Conservation (phyloP, 805 yeast species). For the Scheffersomyces amazonensis region DNA sequence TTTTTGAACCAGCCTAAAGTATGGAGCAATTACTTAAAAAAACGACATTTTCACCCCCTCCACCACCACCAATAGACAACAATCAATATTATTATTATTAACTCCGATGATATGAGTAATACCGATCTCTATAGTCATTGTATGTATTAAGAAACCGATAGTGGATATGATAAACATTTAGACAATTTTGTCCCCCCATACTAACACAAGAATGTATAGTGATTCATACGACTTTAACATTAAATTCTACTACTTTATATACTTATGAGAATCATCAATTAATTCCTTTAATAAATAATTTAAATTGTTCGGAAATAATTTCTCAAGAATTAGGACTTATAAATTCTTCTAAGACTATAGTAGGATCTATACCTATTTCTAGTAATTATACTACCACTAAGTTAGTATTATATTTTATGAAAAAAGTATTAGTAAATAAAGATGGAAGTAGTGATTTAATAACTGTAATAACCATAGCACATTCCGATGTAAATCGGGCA, state of each 20-base stretch:
- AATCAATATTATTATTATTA: too few species aligned
- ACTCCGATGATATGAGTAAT: conserved; percentile 1
- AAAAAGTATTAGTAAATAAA: conserved; percentile 35
- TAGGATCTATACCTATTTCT: conserved; percentile 34
- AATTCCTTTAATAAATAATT: conserved; percentile 35
- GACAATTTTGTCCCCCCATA: conserved; percentile 5
- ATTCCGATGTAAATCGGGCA: conserved; percentile 41
- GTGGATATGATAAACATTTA: conserved; percentile 2
- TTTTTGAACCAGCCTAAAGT: not conserved
- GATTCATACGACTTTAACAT: conserved; percentile 46
- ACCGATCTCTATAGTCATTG: conserved; percentile 9
- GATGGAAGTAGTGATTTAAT: conserved; percentile 49
- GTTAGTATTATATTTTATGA: conserved; percentile 46
- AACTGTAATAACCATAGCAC: conserved; percentile 49
- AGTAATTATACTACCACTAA: conserved; percentile 22
- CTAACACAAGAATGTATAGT: conserved; percentile 23
- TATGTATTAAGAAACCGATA: conserved; percentile 3
- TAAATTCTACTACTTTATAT: conserved; percentile 58
- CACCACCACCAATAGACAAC: too few species aligned
- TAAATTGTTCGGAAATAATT: conserved; percentile 53
- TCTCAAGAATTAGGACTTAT: conserved; percentile 54
- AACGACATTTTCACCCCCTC: too few species aligned
- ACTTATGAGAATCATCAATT: conserved; percentile 52
- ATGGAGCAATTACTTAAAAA: too few species aligned
- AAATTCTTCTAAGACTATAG: conserved; percentile 44